phyloP scores from a whole-genome alignment of 2,329 filamentous ascomycete genomes.

The Berkeleyomyces basicola region DNA sequence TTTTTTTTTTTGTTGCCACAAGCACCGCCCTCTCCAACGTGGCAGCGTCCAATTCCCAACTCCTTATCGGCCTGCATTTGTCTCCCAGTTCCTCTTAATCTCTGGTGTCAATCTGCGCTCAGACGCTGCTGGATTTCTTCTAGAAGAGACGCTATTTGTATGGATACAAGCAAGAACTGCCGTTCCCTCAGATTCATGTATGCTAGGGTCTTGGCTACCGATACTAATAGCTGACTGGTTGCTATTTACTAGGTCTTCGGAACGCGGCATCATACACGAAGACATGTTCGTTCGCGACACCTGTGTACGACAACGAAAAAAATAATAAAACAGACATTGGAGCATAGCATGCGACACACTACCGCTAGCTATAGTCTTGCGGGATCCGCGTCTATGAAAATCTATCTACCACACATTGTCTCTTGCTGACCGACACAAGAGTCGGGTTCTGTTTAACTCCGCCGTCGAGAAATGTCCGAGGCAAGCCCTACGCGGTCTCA shows the following conservation, averaged over 20 bases:
- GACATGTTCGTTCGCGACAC: background rate
- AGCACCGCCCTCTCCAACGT: background rate
- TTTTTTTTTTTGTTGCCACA: background rate
- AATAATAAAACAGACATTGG: background rate
- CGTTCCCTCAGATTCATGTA: background rate
- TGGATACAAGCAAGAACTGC: background rate
- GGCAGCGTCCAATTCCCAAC: background rate
- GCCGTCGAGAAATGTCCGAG: background rate
- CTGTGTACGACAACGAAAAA: background rate
- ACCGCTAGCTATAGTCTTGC: background rate
- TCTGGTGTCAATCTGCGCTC: slow-evolving; percentile 5
- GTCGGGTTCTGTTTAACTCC: background rate
- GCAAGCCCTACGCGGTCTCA: background rate
- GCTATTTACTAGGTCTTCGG: background rate
- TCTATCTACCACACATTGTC: background rate
- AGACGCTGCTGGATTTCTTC: background rate
- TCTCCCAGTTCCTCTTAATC: background rate
- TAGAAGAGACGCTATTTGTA: background rate
- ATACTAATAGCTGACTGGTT: background rate
- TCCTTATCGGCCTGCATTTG: background rate
- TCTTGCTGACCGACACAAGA: background rate
- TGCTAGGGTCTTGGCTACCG: background rate
- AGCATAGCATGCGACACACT: background rate
- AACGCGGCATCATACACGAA: background rate
- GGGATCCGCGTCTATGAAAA: background rate